Percentiles rank a stretch among this genome's conserved stretches.
phyloP scores from a whole-genome alignment of 2,329 filamentous ascomycete species.

The Karstenula rhodostoma region DNA sequence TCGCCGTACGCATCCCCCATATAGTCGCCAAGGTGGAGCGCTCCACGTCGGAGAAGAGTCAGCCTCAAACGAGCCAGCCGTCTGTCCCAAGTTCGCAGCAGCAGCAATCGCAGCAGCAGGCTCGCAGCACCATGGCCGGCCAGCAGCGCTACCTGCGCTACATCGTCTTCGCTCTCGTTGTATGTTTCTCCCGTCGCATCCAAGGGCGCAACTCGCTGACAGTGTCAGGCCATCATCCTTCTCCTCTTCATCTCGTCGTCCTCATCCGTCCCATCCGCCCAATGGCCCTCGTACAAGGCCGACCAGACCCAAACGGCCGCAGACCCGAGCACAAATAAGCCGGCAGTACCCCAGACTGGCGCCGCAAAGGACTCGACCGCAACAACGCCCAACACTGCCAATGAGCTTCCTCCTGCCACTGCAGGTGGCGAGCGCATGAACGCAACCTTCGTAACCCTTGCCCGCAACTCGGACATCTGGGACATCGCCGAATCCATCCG shows the following conservation, averaged over 20 bases:
- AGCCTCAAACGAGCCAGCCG: slow-evolving; percentile 31
- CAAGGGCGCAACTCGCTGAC: slow-evolving; percentile 24
- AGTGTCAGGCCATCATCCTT: slow-evolving; percentile 67
- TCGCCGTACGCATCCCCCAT: slow-evolving; percentile 18
- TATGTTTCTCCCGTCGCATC: slow-evolving; percentile 58
- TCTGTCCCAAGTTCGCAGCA: slow-evolving; percentile 17
- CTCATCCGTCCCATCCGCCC: slow-evolving; percentile 53
- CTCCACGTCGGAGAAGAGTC: slow-evolving; percentile 17
- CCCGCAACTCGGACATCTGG: slow-evolving; percentile 93
- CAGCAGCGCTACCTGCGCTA: slow-evolving; percentile 76
- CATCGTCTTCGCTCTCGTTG: slow-evolving; percentile 83
- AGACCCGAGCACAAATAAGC: slow-evolving; percentile 28
- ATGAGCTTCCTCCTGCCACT: slow-evolving; percentile 51
- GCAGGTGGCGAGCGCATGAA: slow-evolving; percentile 82
- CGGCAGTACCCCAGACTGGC: slow-evolving; percentile 20
- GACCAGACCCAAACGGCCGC: slow-evolving; percentile 24
- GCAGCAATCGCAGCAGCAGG: slow-evolving; percentile 17
- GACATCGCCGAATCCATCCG: slow-evolving; percentile 96
- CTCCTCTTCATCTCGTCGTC: slow-evolving; percentile 83
- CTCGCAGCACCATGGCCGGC: slow-evolving; percentile 71
- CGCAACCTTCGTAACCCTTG: slow-evolving; percentile 95
- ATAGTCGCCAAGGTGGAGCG: slow-evolving; percentile 40
- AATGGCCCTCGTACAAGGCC: slow-evolving; percentile 40
- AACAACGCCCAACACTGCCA: slow-evolving; percentile 44
- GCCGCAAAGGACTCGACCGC: slow-evolving; percentile 24